Evolutionary conservation across 73 alveolate genomes (phyloP), one percentile per base, ranked within the genome.

Genomic region (Tetrahymena borealis): DNA sequence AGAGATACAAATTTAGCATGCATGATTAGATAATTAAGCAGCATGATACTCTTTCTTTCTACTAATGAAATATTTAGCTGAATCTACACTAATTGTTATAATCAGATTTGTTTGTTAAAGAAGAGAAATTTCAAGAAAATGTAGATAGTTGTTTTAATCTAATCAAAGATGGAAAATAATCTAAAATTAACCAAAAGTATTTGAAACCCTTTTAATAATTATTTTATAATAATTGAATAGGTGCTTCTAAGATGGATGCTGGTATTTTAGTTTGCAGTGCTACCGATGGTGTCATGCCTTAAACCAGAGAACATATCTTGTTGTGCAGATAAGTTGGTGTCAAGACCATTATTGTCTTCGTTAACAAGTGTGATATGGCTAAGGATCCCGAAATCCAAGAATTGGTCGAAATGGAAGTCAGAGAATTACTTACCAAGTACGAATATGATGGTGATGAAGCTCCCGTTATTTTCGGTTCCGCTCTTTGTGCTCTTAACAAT

Each of bases 181-280:
- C n/a, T n/a, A n/a, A n/a, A n/a, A n/a, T n/a, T n/a, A n/a, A n/a
- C n/a, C n/a, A n/a, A n/a, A n/a, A n/a, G n/a, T n/a, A n/a, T n/a
- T n/a, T n/a, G n/a, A n/a, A n/a, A n/a, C n/a, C n/a, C n/a, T n/a
- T n/a, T n/a, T n/a, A n/a, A n/a, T n/a, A n/a, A n/a, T n/a, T n/a
- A n/a, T n/a, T n/a, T n/a, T n/a, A n/a, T n/a, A n/a, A n/a, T n/a
- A n/a, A n/a, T n/a, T 18, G 32, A 94, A 90, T 94, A 39, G 96
- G 99, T 39, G 99, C 99, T 33, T 98, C 99, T 90, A 94, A 97
- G 92, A 98, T 98, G 99, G 99, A 98, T 93, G 99, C 99, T 90
- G 99, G 98, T 37, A 97, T 98, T 40, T 92, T 98, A 79, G 99
- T 98, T 78, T 98, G 97, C 79, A 94, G 98, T 24, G 99, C 99